These are phyloP conservation scores for Aspergillus sp. DNA, from an alignment of 2,329 filamentous ascomycete species.

Conservation along the genomic window DNA sequence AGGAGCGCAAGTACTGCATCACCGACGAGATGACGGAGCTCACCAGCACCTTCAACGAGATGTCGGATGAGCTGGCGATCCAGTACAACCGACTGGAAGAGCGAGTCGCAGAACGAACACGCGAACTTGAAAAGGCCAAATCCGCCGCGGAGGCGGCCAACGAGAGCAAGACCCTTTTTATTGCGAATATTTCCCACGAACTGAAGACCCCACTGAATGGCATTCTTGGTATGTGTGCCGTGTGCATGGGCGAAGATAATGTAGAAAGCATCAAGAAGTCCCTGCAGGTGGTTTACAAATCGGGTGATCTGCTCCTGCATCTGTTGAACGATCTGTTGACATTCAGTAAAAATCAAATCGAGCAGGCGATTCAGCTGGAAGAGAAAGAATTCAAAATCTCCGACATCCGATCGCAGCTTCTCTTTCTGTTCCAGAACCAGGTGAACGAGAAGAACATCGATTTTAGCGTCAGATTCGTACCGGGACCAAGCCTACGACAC, in stretches of 20 bases:
- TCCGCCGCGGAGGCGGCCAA: too few species aligned
- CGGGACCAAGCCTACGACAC: conserved; percentile 40
- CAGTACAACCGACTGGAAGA: conserved; percentile 84
- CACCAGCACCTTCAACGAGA: conserved; percentile 83
- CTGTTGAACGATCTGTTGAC: conserved; percentile 85
- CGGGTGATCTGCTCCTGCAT: conserved; percentile 77
- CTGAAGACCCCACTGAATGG: too few species aligned
- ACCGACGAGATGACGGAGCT: conserved; percentile 84
- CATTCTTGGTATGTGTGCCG: too few species aligned
- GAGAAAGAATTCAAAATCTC: too few species aligned
- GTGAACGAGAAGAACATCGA: conserved; percentile 75
- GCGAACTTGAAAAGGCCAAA: too few species aligned
- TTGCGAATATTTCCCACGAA: too few species aligned
- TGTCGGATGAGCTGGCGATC: conserved; percentile 84
- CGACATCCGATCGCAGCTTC: conserved; percentile 63
- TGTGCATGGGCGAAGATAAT: too few species aligned
- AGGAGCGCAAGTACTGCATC: conserved; percentile 69
- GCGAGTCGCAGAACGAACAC: conserved; percentile 39
- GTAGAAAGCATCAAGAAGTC: conserved; percentile 26
- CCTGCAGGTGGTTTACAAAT: conserved; percentile 84
- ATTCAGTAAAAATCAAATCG: conserved; percentile 90
- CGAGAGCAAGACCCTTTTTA: too few species aligned
- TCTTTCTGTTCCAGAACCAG: conserved; percentile 87
- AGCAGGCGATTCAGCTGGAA: too few species aligned
- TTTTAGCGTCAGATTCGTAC: conserved; percentile 69